Evolutionary conservation across 2,329 filamentous ascomycete genomes (phyloP).

Genomic region (Colletotrichum nymphaeae): DNA sequence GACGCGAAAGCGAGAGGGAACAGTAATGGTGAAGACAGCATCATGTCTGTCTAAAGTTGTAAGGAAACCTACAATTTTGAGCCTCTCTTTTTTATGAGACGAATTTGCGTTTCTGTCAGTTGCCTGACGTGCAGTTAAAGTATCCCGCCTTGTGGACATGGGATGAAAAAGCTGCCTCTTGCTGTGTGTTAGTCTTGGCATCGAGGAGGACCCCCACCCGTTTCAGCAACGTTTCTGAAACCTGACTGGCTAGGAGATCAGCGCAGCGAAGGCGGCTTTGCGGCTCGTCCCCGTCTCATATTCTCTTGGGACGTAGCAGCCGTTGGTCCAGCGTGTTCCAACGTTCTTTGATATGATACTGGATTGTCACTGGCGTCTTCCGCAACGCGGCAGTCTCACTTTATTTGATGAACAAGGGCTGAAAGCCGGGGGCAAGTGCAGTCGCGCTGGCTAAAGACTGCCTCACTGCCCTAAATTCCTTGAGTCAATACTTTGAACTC

Average conservation of each 20-base stretch:
- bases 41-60: background rate
- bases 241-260: conserved; percentile 13
- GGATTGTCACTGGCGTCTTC: background rate
- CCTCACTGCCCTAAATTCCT: background rate
- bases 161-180: background rate
- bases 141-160: background rate
- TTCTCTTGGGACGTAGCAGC: conserved; percentile 12
- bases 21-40: background rate
- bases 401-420: background rate
- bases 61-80: background rate
- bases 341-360: background rate
- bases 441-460: background rate
- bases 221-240: conserved; percentile 33
- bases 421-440: background rate
- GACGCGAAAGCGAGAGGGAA: conserved; percentile 8
- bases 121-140: conserved; percentile 5
- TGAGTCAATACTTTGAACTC: background rate
- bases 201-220: conserved; percentile 10
- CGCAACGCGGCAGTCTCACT: background rate
- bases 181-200: conserved; percentile 2
- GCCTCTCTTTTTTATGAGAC: background rate
- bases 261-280: background rate
- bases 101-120: background rate
- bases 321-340: background rate
- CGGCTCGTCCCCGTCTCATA: conserved; percentile 22